Conservation (phyloP, 768 basidiomycete species). For the Favolaschia claudopus region DNA sequence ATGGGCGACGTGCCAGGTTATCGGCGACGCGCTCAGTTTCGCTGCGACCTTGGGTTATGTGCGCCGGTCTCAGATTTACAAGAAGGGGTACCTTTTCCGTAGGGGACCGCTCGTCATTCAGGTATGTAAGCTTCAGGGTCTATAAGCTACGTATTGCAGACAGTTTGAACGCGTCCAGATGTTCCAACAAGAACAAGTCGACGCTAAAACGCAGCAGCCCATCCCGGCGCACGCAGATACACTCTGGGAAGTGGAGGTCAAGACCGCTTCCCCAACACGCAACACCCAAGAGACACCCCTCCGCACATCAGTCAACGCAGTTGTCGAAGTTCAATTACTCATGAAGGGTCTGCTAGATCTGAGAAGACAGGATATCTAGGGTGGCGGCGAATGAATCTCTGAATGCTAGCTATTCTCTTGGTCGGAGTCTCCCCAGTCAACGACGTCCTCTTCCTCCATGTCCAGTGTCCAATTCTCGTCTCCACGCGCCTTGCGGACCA, state of each 20-base stretch:
- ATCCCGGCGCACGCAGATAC: conserved; percentile 82
- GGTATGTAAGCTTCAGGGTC: conserved; percentile 89
- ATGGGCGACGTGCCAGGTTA: conserved; percentile 81
- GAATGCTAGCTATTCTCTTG: conserved; percentile 30
- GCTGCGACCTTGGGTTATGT: conserved; percentile 81
- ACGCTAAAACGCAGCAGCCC: conserved; percentile 76
- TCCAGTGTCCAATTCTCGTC: conserved; percentile 30
- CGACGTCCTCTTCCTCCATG: conserved; percentile 42
- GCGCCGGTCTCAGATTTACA: conserved; percentile 82
- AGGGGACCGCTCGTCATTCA: conserved; percentile 75
- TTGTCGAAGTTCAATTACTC: conserved; percentile 80
- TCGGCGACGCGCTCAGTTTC: conserved; percentile 82
- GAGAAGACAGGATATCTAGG: conserved; percentile 71
- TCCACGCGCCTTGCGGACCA: conserved; percentile 43
- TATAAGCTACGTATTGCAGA: no score
- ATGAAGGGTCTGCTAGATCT: conserved; percentile 89
- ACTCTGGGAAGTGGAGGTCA: conserved; percentile 89
- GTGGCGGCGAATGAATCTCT: neutral
- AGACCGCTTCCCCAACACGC: conserved; percentile 79
- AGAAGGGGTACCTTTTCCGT: conserved; percentile 80
- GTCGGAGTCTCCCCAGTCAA: conserved; percentile 61
- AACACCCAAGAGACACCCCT: conserved; percentile 82
- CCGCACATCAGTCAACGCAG: conserved; percentile 72
- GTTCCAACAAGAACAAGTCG: conserved; percentile 56
- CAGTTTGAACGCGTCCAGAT: neutral